A percentile compares a stretch with the other conserved stretches of the same genome.
Evolutionary conservation across 2,329 filamentous ascomycete species (phyloP).

Genomic region (Colletotrichum phormii): DNA sequence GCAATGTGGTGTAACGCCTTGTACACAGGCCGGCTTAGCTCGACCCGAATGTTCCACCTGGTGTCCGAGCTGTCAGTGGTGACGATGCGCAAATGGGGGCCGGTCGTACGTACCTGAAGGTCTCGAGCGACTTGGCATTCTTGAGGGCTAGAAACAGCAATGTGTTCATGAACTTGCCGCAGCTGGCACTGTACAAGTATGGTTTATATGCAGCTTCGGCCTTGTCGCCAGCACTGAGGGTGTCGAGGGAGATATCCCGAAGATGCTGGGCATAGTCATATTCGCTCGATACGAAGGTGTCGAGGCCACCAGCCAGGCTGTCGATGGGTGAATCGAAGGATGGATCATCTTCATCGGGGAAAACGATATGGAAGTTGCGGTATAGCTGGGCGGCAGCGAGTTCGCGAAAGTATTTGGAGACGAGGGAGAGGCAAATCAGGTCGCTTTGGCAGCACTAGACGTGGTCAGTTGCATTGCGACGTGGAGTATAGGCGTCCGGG

Average conservation of each 20-base stretch:
- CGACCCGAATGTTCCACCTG: conserved; percentile 74
- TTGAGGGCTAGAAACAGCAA: conserved; percentile 67
- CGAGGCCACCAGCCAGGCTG: conserved; percentile 66
- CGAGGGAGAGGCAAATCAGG: conserved; percentile 68
- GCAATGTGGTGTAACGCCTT: conserved; percentile 65
- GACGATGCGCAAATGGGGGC: neutral
- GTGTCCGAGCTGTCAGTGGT: conserved; percentile 1
- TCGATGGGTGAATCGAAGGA: conserved; percentile 66
- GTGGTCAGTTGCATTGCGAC: conserved; percentile 13
- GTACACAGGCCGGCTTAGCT: conserved; percentile 70
- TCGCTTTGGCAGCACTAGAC: conserved; percentile 62
- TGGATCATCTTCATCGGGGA: conserved; percentile 69
- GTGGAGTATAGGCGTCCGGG: conserved; percentile 15
- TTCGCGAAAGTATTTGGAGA: conserved; percentile 68
- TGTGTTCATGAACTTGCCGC: conserved; percentile 74
- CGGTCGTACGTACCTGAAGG: conserved; percentile 60
- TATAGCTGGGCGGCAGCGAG: conserved; percentile 70
- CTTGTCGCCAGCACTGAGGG: conserved; percentile 62
- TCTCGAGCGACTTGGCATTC: conserved; percentile 65
- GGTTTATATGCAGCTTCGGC: conserved; percentile 65
- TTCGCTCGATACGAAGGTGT: conserved; percentile 72
- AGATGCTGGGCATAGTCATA: conserved; percentile 72
- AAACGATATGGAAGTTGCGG: conserved; percentile 69
- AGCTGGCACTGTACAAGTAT: conserved; percentile 66
- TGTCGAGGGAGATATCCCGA: conserved; percentile 67